Evolutionary conservation across 2,329 filamentous ascomycete species (phyloP).

Genomic region (Colletotrichum nymphaeae): DNA sequence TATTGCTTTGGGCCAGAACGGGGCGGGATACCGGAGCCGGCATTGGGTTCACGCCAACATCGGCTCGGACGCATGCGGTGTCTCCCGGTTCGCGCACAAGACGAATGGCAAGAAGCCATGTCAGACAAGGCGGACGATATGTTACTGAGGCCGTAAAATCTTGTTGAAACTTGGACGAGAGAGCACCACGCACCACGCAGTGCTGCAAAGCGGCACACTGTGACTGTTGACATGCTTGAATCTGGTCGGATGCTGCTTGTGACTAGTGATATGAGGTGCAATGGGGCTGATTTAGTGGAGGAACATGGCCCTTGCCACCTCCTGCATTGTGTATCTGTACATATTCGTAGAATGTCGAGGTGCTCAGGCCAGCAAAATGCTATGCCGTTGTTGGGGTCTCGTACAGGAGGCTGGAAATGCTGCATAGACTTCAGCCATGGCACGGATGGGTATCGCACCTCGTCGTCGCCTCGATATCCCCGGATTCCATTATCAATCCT

Average conservation of each 20-base stretch:
- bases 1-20: neutral
- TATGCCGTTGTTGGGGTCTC: constrained; percentile 7
- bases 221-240: neutral
- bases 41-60: neutral
- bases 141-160: constrained; percentile 24
- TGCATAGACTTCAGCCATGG: neutral
- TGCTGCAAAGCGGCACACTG: constrained; percentile 1
- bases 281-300: neutral
- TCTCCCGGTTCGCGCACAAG: neutral
- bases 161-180: neutral
- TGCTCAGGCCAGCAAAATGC: neutral
- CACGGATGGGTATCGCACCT: neutral
- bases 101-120: neutral
- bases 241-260: neutral
- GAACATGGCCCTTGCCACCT: constrained; percentile 7
- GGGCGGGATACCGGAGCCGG: neutral
- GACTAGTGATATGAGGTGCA: neutral
- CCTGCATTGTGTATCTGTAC: constrained; percentile 18
- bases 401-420: constrained; percentile 1
- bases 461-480: neutral
- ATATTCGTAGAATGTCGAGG: neutral
- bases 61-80: neutral
- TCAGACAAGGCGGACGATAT: constrained; percentile 15
- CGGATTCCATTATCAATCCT: constrained; percentile 12
- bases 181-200: neutral